A percentile compares a stretch with the other conserved stretches of the same genome.
Conservation (phyloP, 1,284 basidiomycete species). For the Leccinum griseonigrum region DNA sequence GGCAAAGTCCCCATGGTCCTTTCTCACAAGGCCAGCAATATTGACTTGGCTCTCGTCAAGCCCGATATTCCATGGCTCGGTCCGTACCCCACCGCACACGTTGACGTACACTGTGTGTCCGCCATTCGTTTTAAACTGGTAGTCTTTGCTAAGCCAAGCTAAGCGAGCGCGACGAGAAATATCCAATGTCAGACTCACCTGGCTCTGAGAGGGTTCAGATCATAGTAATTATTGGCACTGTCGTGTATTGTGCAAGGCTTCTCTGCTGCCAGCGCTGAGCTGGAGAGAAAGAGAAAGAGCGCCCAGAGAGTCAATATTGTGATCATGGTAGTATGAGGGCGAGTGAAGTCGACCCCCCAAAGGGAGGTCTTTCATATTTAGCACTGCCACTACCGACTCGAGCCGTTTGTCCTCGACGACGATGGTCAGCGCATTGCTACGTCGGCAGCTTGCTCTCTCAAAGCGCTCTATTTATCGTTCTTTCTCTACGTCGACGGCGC, state of each 20-base stretch:
- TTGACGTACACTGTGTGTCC: conserved; percentile 56
- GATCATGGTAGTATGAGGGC: conserved; percentile 11
- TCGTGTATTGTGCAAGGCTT: conserved; percentile 44
- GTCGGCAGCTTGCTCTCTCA: conserved; percentile 42
- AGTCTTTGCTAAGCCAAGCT: conserved; percentile 54
- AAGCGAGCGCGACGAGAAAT: conserved; percentile 3
- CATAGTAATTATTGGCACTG: conserved; percentile 51
- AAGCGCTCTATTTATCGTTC: conserved; percentile 24
- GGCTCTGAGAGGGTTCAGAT: conserved; percentile 56
- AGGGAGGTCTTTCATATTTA: conserved; percentile 15
- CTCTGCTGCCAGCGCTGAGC: conserved; percentile 38
- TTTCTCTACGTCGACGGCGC: conserved; percentile 27
- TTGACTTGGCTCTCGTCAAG: conserved; percentile 47
- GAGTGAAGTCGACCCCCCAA: conserved; percentile 22
- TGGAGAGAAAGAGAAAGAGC: conserved; percentile 21
- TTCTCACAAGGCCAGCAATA: conserved; percentile 61
- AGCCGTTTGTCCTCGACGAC: conserved; percentile 23
- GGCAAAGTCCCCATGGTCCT: conserved; percentile 64
- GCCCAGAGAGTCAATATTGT: background rate
- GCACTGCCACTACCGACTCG: conserved; percentile 28
- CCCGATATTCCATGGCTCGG: conserved; percentile 57
- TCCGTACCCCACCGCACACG: conserved; percentile 55
- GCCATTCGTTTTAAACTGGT: conserved; percentile 47
- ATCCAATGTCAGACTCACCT: conserved; percentile 35
- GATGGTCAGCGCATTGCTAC: conserved; percentile 37